phyloP scores from a whole-genome alignment of 139 green algal genomes.

The Coccomyxa sp. region DNA sequence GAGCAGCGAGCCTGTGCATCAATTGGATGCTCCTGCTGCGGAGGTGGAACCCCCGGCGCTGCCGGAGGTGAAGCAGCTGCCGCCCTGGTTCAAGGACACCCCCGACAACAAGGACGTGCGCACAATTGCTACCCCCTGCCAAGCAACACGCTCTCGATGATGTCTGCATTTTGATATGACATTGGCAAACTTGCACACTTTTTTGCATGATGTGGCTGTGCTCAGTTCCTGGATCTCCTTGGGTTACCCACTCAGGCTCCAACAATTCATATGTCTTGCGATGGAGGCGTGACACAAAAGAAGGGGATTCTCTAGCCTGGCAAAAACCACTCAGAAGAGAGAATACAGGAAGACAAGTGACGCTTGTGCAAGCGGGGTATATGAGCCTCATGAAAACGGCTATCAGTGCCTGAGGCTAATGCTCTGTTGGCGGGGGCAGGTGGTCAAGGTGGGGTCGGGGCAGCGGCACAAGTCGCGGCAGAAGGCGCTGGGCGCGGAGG shows the following conservation, averaged over 20 bases:
- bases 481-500: background rate
- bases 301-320: background rate
- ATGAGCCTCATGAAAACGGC: background rate
- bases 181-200: background rate
- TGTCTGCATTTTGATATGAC: background rate
- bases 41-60: background rate
- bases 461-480: background rate
- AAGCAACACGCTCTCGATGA: background rate
- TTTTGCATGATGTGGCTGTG: background rate
- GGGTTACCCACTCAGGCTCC: background rate
- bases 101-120: background rate
- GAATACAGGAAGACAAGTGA: background rate
- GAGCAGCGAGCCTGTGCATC: too few species aligned
- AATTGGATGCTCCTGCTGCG: too few species aligned
- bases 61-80: background rate
- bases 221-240: background rate
- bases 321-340: background rate
- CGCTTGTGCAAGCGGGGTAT: background rate
- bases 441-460: background rate
- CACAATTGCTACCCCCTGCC: background rate
- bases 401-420: background rate
- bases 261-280: too few species aligned
- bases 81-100: background rate
- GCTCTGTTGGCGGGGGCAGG: background rate
- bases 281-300: background rate